A percentile compares a stretch with the other conserved stretches of the same genome.
Evolutionary conservation across 306 rosid species (phyloP).

Genomic region (Rosa persica): DNA sequence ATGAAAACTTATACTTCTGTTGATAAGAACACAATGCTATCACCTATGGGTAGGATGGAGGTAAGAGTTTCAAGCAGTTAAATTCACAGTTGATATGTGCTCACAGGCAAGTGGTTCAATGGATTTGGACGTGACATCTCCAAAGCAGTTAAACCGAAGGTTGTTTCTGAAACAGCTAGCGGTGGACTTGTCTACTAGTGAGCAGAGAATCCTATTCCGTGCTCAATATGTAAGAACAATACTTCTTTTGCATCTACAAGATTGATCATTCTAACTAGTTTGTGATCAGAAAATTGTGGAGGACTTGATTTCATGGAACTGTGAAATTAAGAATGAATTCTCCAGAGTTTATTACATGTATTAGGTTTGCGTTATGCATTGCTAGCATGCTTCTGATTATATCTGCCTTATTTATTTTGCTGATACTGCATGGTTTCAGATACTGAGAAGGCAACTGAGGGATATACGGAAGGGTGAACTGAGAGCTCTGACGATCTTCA

Average conservation of each 20-base stretch:
- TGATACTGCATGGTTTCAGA: constrained; percentile 47
- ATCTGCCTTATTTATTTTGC: not conserved
- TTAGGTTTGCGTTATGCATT: not conserved
- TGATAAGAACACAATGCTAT: not conserved
- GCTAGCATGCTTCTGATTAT: not conserved
- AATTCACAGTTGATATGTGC: constrained; percentile 3
- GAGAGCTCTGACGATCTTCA: constrained; percentile 68
- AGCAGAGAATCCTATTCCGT: constrained; percentile 83
- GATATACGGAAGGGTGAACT: constrained; percentile 80
- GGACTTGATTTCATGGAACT: not conserved
- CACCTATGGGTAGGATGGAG: not conserved
- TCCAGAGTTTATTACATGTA: not conserved
- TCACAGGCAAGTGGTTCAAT: constrained; percentile 88
- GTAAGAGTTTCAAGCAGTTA: not conserved
- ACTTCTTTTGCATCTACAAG: not conserved
- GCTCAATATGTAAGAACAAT: constrained; percentile 75
- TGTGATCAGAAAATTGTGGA: not conserved
- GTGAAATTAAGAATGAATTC: not conserved
- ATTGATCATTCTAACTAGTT: constrained; percentile 3
- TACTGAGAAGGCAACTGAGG: constrained; percentile 73
- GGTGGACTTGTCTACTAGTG: constrained; percentile 76
- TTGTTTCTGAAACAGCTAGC: constrained; percentile 90
- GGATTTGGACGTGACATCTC: constrained; percentile 91
- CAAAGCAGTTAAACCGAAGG: constrained; percentile 83
- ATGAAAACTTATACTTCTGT: not conserved